Conservation (phyloP, 805 yeast genomes). For the Barnettozyma botsteinii region DNA sequence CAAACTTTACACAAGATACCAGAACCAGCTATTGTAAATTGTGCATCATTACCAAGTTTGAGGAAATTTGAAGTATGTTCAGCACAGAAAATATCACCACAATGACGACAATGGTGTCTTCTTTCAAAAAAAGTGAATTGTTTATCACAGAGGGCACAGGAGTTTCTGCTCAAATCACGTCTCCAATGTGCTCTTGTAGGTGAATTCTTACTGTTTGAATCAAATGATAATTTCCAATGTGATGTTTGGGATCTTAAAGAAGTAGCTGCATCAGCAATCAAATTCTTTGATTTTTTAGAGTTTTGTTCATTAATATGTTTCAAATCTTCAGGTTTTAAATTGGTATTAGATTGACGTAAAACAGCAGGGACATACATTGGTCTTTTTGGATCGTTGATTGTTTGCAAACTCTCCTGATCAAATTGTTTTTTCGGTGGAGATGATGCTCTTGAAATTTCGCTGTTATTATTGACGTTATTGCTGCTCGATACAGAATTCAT, state of each 20-base stretch:
- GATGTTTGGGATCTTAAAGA: slow-evolving; percentile 25
- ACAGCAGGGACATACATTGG: slow-evolving; percentile 93
- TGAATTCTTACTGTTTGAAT: slow-evolving; percentile 21
- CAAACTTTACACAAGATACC: slow-evolving; percentile 70
- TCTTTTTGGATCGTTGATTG: slow-evolving; percentile 73
- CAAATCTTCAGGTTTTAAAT: slow-evolving; percentile 36
- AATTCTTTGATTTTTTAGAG: slow-evolving; percentile 18
- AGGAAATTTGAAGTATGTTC: slow-evolving; percentile 56
- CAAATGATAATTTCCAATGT: slow-evolving; percentile 24
- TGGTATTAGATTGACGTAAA: slow-evolving; percentile 46
- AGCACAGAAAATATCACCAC: slow-evolving; percentile 77
- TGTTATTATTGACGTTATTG: too few relatives aligned
- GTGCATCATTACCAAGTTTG: slow-evolving; percentile 52
- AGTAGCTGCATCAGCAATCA: slow-evolving; percentile 21
- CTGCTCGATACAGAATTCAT: neutral
- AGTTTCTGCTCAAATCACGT: slow-evolving; percentile 57
- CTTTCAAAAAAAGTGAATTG: slow-evolving; percentile 73
- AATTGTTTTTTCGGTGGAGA: slow-evolving; percentile 12
- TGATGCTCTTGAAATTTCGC: slow-evolving; percentile 21
- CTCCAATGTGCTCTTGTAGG: slow-evolving; percentile 62
- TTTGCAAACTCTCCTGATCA: slow-evolving; percentile 38
- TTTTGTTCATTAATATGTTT: slow-evolving; percentile 26
- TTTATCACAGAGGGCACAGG: slow-evolving; percentile 65
- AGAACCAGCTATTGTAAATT: slow-evolving; percentile 59
- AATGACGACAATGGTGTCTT: slow-evolving; percentile 78